Evolutionary conservation across 2,329 filamentous ascomycete species (phyloP), one percentile per base, ranked within the genome.

Genomic region (Lecanicillium sp.): DNA sequence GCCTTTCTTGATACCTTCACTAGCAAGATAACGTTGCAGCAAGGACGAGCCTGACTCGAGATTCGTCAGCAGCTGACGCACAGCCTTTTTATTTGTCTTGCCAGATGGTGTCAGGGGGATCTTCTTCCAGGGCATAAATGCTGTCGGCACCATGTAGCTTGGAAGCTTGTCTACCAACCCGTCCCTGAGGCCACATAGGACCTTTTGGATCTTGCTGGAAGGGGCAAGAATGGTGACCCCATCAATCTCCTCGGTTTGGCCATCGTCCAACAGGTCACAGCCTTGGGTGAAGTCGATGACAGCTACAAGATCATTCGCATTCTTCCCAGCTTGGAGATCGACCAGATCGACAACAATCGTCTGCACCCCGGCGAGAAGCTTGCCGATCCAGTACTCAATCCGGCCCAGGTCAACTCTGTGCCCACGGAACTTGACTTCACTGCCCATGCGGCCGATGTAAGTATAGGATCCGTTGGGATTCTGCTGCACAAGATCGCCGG

Each of bases 51-150:
- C 49, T 14, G 32, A 44, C 14, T 36, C 27, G 36, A 44, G 38
- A 29, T 24, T 39, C 12, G 32, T 33, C 14, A 44, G 20, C 3
- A 48, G 21, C 33, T 44, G 21, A 10, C 26, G 33, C 20, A 45
- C 40, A 23, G 30, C 43, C 8, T 21, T 21, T 39, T 38, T 41
- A 33, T 51, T 37, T 20, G 40, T 62, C 55, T 75, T 69, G 37
- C 73, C 62, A 0, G 69, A 69, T 1, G 65, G 56, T 2, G 67
- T 72, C 17, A 74, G 52, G 1, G 72, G 72, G 12, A 75, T 60
- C 29, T 63, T 59, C 42, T 62, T 62, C 26, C 74, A 61, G 0
- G 71, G 70, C 7, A 75, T 61, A 44, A 67, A 74, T 5, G 66
- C 62, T 4, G 63, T 59, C 1, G 72, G 72, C n/a, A 73, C 60